Conservation (phyloP, 176 grass and related monocot species). For the Themeda triandra region DNA sequence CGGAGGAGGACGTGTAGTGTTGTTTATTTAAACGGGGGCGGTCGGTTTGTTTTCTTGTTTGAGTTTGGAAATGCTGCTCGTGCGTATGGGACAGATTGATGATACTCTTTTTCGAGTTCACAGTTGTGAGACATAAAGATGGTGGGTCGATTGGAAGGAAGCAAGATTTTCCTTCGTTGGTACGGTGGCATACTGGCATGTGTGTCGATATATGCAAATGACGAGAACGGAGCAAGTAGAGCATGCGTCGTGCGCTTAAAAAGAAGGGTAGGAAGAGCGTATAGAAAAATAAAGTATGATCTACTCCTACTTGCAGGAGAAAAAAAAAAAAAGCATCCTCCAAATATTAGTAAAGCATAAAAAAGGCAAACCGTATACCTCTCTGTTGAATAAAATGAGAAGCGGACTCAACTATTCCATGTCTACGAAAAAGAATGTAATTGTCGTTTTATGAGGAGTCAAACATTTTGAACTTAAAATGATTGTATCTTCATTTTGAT, state of each 20-base stretch:
- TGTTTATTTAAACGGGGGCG: conserved; percentile 1
- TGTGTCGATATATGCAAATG: background rate
- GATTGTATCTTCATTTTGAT: no score
- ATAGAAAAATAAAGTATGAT: background rate
- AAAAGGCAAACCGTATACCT: no score
- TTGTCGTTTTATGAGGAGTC: no score
- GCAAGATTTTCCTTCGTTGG: background rate
- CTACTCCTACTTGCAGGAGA: background rate
- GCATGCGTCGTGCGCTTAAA: conserved; percentile 15
- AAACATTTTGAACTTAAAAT: no score
- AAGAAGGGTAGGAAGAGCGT: conserved; percentile 28
- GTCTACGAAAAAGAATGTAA: no score
- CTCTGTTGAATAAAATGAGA: no score
- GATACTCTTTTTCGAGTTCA: background rate
- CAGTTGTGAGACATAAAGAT: background rate
- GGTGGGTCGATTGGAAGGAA: background rate
- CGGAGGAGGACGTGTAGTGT: background rate
- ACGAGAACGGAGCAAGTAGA: background rate
- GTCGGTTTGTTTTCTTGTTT: background rate
- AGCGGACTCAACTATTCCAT: no score
- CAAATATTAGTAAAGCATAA: no score
- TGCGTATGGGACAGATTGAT: background rate
- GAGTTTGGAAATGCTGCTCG: background rate
- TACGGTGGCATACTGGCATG: background rate
- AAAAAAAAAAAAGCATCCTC: background rate